Evolutionary conservation across 163 green algal species (phyloP), one percentile per base, ranked within the genome.

Genomic region (Chloromonas sp.): DNA sequence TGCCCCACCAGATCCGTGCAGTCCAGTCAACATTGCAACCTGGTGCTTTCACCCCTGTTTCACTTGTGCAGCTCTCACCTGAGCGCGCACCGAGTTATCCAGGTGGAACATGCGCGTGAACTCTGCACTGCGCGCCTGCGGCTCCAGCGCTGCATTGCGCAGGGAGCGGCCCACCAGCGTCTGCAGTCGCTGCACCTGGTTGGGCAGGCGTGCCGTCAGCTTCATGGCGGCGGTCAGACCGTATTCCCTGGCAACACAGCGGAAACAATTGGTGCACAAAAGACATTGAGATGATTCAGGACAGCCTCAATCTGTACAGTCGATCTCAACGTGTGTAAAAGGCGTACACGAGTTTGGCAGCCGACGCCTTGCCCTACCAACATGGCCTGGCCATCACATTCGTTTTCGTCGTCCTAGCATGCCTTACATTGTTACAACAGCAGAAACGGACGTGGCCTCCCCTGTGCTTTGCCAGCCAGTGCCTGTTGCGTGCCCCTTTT

Each of bases 41-140:
- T 14, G 57, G 2, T 36, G 13, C 71, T 14, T 36, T 79, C 81
- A 84, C 60, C 60, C 61, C 74, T 80, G n/a, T 13, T 13, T 76
- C 70, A 79, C 36, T 36, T 36, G 36, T 36, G 36, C 36, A 36
- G 36, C 57, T 58, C 83, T 11, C 61, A 86, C 83, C 83, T 86
- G 83, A 3, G 84, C 74, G 14, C 90, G 86, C 58, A 96, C 90
- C 14, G 14, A 2, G 59, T 79, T 82, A 1, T 92, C 89, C 84
- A 96, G 87, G 58, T 88, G 85, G 79, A 98, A 94, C 58, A 99
- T 87, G 60, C 91, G 87, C 15, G 60, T 85, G 87, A 96, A 99
- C 93, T 99, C 97, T 58, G 94, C 94, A 0, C 84, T 82, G 14
- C 97, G 92, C n/a, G 93, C 89, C 90, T 99, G 97, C 86, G 96